A percentile compares a stretch with the other conserved stretches of the same genome.
These are phyloP conservation scores for Imleria badia DNA, from an alignment of 768 basidiomycete genomes.

Conservation along the genomic window DNA sequence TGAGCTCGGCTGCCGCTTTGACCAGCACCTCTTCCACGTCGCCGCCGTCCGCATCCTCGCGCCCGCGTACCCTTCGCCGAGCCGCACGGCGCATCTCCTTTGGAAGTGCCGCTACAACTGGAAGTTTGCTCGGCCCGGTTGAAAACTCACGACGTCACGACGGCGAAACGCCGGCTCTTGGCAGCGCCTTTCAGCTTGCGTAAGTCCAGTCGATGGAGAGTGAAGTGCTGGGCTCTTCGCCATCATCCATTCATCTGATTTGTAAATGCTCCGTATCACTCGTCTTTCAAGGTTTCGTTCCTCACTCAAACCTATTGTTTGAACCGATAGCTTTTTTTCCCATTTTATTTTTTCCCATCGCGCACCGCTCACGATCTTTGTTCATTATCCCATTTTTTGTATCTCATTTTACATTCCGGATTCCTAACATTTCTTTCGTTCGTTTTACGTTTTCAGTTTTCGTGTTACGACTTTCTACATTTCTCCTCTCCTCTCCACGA, in stretches of 20 bases:
- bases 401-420: not conserved
- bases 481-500: constrained; percentile 1
- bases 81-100: constrained; percentile 66
- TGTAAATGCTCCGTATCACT: constrained; percentile 12
- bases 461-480: not conserved
- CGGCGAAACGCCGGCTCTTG: constrained; percentile 45
- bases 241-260: not conserved
- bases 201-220: constrained; percentile 26
- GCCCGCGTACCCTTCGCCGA: constrained; percentile 31
- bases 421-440: constrained; percentile 7
- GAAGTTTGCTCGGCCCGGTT: constrained; percentile 38
- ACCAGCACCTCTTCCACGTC: constrained; percentile 13
- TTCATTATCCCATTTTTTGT: not conserved
- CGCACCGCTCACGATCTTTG: constrained; percentile 1
- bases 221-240: constrained; percentile 7
- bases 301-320: not conserved
- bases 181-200: constrained; percentile 71
- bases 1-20: constrained; percentile 5
- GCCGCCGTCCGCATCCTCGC: constrained; percentile 17
- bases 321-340: not conserved
- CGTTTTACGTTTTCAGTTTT: not conserved
- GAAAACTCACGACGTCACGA: constrained; percentile 26
- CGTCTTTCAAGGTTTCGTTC: not conserved
- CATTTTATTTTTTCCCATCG: not conserved
- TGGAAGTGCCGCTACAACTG: constrained; percentile 41